Base-by-base conservation (phyloP, 345 rosid genomes). In the Salix viminalis region DNA sequence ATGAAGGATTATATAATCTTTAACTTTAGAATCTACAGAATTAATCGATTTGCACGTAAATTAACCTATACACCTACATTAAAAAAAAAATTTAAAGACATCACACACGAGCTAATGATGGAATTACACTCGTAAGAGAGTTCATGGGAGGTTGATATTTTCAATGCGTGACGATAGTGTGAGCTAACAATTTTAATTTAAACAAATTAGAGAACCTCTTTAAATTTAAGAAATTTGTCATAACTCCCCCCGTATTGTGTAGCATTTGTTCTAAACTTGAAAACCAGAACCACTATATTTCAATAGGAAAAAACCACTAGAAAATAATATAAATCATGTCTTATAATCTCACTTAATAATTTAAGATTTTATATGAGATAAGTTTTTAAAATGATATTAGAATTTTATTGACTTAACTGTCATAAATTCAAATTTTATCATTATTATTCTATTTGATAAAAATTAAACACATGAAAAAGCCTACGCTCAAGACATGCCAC, bases 401-500 rank as follows among this genome's bases (percentile, higher is more conserved):
- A 4, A 5, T 4, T 0, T 4, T 34, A 6, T 34, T 34, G 6
- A 34, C 36, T 0, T 0, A 34, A 0, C 1, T 1, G 1, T 34
- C 0, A 34, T 34, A 4, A 4, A 0, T 34, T 34, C 6, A 4
- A 34, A 34, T 34, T 4, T 34, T 0, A 34, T 0, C 1, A 34
- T 4, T 4, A 0, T 34, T 4, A 32, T 32, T 32, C 36, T 32
- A 32, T 34, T 34, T 34, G 1, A 34, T 34, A 34, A 34, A 34
- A 34, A 34, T 0, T 34, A 4, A 34, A 0, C 5, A 32, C 0
- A 32, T 3, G 97, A 44, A 89, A 90, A 75, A 92, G 88, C 67
- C 89, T 79, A 24, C 82, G 85, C 77, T 94, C 97, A 36, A 94
- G 87, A 76, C 89, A 84, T 0, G 90, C 81, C 46, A 94, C 89